These are phyloP conservation scores for Magnusiomyces paraingens DNA, from an alignment of 1,139 yeast species.

Conservation along the genomic window DNA sequence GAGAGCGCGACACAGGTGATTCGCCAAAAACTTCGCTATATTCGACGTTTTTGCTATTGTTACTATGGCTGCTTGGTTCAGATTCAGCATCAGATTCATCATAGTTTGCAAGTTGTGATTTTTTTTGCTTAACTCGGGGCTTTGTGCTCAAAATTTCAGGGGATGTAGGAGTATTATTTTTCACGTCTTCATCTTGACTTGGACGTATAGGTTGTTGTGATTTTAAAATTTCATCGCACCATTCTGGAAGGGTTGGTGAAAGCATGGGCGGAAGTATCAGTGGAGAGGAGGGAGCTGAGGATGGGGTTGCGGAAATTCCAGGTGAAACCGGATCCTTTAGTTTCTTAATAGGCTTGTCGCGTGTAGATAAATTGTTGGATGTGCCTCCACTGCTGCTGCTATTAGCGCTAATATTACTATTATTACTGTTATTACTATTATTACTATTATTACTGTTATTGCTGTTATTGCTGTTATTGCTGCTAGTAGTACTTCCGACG, in stretches of 20 bases:
- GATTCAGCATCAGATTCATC: too few species aligned
- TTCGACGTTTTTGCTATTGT: not conserved
- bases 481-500: not conserved
- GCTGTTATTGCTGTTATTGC: not conserved
- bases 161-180: not conserved
- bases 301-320: not conserved
- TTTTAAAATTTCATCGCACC: conserved; percentile 22
- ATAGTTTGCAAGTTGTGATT: too few species aligned
- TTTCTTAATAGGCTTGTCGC: not conserved
- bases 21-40: not conserved
- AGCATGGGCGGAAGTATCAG: conserved; percentile 35
- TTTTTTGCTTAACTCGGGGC: too few species aligned
- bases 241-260: conserved; percentile 33
- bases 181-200: too few species aligned
- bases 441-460: not conserved
- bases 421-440: not conserved
- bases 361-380: not conserved
- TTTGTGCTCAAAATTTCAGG: not conserved
- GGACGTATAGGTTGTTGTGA: not conserved
- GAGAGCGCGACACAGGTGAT: too few species aligned
- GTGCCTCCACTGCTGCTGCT: not conserved
- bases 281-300: conserved; percentile 6
- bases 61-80: not conserved
- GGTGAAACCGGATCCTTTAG: not conserved
- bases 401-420: not conserved